Evolutionary conservation across 176 grass and related monocot genomes (phyloP), one percentile per base, ranked within the genome.

Genomic region (Pontederia paniculata): DNA sequence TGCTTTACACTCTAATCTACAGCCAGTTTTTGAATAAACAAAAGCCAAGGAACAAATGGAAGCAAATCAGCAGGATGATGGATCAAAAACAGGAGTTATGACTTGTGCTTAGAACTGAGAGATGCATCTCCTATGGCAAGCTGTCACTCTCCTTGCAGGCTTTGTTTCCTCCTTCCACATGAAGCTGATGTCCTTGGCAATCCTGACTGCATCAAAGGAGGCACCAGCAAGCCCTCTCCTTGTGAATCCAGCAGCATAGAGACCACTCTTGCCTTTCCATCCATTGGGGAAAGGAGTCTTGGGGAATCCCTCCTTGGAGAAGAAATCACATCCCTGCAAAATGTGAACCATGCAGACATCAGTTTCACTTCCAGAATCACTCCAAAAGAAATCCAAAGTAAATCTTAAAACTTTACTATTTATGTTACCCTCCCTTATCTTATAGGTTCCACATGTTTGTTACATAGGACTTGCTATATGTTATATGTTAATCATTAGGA

Each of bases 251-350:
- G 25, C 54, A 22, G 54, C 54, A 23, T 56, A 56, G 17, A 28
- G 21, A 18, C 54, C 54, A 25, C 4, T 10, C 21, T 56, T 23
- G 11, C 54, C 54, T 13, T 56, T 56, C 54, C 54, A 56, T 6
- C 54, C 54, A 13, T 56, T 31, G 3, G 21, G 54, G 19, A 56
- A 25, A 13, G 54, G 54, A 13, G 54, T 10, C 21, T 21, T 56
- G 11, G 54, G 21, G 21, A 56, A 0, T 56, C 54, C 54, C 6
- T 56, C 54, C 54, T 56, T 56, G 54, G 21, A 28, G 21, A 56
- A 56, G 20, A 56, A 56, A 56, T 56, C 54, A 16, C 54, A 25
- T 56, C 54, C 54, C 54, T 56, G 54, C 52, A 23, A 55, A 22
- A 22, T 21, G 18, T 17, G 18, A 50, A 50, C 48, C 48, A 50